Evolutionary conservation across 2,329 filamentous ascomycete species (phyloP).

Genomic region (Aspergillus brunneoviolaceus): DNA sequence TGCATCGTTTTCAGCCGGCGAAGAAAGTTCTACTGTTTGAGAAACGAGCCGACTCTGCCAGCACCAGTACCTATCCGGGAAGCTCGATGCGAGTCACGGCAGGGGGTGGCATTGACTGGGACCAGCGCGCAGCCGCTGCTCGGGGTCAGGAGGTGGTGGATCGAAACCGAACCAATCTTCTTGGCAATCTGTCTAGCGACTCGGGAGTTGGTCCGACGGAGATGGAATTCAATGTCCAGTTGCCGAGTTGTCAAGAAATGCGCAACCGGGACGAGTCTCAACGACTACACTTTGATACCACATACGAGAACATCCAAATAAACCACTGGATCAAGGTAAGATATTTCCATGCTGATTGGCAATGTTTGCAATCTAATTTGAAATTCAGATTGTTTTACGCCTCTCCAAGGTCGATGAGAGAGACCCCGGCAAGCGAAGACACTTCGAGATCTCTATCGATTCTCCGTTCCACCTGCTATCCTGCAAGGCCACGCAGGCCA

Average conservation of each 20-base stretch:
- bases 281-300: slow-evolving; percentile 82
- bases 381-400: slow-evolving; percentile 76
- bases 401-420: slow-evolving; percentile 79
- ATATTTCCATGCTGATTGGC: neutral
- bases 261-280: slow-evolving; percentile 64
- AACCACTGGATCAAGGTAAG: slow-evolving; percentile 93
- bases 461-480: slow-evolving; percentile 92
- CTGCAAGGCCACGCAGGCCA: slow-evolving; percentile 87
- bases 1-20: slow-evolving; percentile 79
- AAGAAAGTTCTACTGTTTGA: slow-evolving; percentile 85
- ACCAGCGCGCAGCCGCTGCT: slow-evolving; percentile 57
- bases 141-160: slow-evolving; percentile 56
- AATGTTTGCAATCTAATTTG: slow-evolving; percentile 8
- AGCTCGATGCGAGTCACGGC: slow-evolving; percentile 75
- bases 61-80: slow-evolving; percentile 69
- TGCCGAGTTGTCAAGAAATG: slow-evolving; percentile 86
- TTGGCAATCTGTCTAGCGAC: slow-evolving; percentile 78
- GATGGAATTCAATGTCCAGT: slow-evolving; percentile 89
- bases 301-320: slow-evolving; percentile 89
- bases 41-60: slow-evolving; percentile 76
- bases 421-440: slow-evolving; percentile 75
- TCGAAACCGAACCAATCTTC: slow-evolving; percentile 64
- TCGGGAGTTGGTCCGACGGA: slow-evolving; percentile 82
- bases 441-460: slow-evolving; percentile 96
- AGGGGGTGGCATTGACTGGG: slow-evolving; percentile 74